Base-by-base conservation (phyloP, 148 eudicot genomes). In the Mesembryanthemum crystallinum region DNA sequence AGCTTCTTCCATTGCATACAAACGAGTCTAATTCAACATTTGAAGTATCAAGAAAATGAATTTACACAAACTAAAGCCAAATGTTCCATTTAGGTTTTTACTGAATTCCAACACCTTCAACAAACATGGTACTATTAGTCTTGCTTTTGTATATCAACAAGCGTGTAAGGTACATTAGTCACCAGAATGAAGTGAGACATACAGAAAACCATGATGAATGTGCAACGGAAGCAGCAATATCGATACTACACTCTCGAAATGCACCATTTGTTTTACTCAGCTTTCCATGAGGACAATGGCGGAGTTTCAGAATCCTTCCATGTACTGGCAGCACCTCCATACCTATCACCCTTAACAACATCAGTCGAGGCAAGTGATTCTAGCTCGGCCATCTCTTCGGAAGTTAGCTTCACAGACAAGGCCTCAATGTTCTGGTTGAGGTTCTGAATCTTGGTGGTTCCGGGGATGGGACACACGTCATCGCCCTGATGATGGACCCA, bases 391-490 rank as follows among this genome's bases (percentile, higher is more conserved):
- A 82, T 82, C 21, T 82, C 87, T 33, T 85, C 83, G 0, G 69
- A 58, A 1, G 83, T 82, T 10, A 82, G 80, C 51, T 74, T 71
- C 30, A 85, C 78, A 0, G 82, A 82, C 63, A 82, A 80, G 4
- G 88, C 84, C 24, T 42, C 71, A 3, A 85, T 78, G 62, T 85
- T 85, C 43, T 85, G 83, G 30, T 82, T 69, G 2, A 85, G 75
- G 72, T 85, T 85, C 45, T 77, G 83, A 20, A 78, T 78, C 83
- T 72, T 80, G 35, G 85, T 85, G 47, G 88, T 85, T 18, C 88
- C 88, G 0, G 88, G 88, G 5, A 85, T 85, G 6, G 85, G 88
- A 63, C 85, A 82, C 5, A 85, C 83, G 42, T 82, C 83, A 7
- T 67, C 55, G 0, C 84, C 88, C 21, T 80, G 83, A 69, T 85